Percentiles rank a stretch among this genome's conserved stretches.
phyloP scores from a whole-genome alignment of 2,329 filamentous ascomycete species.

The Endoconidiophora laricicola region DNA sequence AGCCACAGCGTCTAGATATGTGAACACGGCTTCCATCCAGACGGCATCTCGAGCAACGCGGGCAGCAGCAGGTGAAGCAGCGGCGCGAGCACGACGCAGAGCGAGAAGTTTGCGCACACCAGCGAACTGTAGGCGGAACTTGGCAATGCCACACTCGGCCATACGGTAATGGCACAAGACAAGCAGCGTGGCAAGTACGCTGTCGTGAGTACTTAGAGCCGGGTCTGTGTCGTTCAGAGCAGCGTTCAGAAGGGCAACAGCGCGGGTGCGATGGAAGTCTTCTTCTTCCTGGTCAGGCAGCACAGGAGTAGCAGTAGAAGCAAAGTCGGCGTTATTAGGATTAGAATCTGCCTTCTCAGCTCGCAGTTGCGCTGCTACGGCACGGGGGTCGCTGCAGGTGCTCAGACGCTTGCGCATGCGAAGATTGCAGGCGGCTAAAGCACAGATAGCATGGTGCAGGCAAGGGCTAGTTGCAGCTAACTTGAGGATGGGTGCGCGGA shows the following conservation, averaged over 20 bases:
- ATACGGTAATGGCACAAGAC: conserved; percentile 85
- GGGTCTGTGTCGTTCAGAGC: conserved; percentile 62
- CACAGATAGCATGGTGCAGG: conserved; percentile 84
- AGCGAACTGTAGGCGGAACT: conserved; percentile 84
- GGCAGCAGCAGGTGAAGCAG: conserved; percentile 24
- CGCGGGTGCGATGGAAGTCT: conserved; percentile 63
- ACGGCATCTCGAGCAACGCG: conserved; percentile 50
- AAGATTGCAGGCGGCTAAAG: conserved; percentile 74
- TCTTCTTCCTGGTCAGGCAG: conserved; percentile 39
- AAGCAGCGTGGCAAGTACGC: conserved; percentile 71
- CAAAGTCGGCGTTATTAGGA: conserved; percentile 19
- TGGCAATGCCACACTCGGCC: conserved; percentile 81
- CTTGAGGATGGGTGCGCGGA: conserved; percentile 63
- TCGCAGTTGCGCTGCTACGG: conserved; percentile 31
- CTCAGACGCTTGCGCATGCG: conserved; percentile 63
- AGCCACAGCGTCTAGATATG: conserved; percentile 86
- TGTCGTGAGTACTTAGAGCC: conserved; percentile 53
- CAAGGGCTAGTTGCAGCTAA: conserved; percentile 64
- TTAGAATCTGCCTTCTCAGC: conserved; percentile 23
- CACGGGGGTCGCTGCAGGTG: conserved; percentile 38
- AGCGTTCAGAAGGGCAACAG: conserved; percentile 67
- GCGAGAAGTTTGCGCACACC: conserved; percentile 81
- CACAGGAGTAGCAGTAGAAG: conserved; percentile 23
- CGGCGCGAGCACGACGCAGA: conserved; percentile 45
- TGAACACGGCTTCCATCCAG: conserved; percentile 89